These are phyloP conservation scores for Phaeosphaeria sp. DNA, from an alignment of 2,329 filamentous ascomycete species.

Conservation along the genomic window DNA sequence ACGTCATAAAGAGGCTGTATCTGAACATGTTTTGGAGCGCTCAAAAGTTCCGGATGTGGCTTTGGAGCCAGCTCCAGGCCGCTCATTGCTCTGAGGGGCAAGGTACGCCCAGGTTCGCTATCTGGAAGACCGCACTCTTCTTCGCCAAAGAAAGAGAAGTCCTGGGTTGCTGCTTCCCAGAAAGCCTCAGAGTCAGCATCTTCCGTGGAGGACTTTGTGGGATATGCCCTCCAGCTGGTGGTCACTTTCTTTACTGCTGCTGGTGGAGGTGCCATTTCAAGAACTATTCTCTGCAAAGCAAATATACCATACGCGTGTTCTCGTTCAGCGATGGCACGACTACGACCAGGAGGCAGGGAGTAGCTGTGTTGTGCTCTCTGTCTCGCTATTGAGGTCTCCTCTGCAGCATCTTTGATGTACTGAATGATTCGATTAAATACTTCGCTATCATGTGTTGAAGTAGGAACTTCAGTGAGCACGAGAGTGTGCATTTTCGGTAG, in stretches of 20 bases:
- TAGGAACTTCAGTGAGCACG: slow-evolving; percentile 64
- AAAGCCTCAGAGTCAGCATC: slow-evolving; percentile 65
- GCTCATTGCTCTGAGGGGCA: slow-evolving; percentile 56
- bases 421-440: slow-evolving; percentile 52
- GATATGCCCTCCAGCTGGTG: slow-evolving; percentile 54
- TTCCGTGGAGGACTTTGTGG: slow-evolving; percentile 62
- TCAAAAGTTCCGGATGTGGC: slow-evolving; percentile 2
- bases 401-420: slow-evolving; percentile 64
- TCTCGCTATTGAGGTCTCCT: slow-evolving; percentile 60
- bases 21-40: background rate
- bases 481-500: slow-evolving; percentile 62
- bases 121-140: slow-evolving; percentile 61
- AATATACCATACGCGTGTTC: slow-evolving; percentile 61
- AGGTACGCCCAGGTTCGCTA: slow-evolving; percentile 51
- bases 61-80: slow-evolving; percentile 45
- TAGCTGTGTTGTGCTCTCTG: slow-evolving; percentile 64
- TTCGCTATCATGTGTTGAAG: slow-evolving; percentile 50
- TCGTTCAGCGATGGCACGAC: slow-evolving; percentile 56
- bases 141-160: slow-evolving; percentile 68
- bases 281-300: slow-evolving; percentile 60
- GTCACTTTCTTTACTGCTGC: slow-evolving; percentile 43
- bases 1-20: slow-evolving; percentile 50
- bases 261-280: slow-evolving; percentile 54
- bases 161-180: slow-evolving; percentile 64
- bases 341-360: slow-evolving; percentile 63